Percentiles rank a stretch among this genome's conserved stretches.
These are phyloP conservation scores for Pleurotus djamor DNA, from an alignment of 768 basidiomycete genomes.

Conservation along the genomic window DNA sequence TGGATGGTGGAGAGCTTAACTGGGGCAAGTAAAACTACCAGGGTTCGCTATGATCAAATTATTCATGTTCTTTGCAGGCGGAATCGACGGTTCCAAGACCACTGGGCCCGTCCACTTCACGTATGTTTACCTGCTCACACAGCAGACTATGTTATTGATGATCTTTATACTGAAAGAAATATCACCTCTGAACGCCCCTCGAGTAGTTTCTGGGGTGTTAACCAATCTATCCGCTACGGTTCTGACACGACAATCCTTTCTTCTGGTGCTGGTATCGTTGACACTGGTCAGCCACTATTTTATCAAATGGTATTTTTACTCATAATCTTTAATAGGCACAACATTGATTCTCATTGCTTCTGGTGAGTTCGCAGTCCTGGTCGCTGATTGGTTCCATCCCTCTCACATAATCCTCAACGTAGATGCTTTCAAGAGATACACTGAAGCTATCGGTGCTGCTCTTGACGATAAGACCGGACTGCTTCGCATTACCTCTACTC, in stretches of 20 bases:
- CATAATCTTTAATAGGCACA: conserved; percentile 43
- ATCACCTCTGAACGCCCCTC: conserved; percentile 46
- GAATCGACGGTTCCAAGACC: conserved; percentile 41
- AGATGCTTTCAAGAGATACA: conserved; percentile 41
- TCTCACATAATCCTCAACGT: neutral
- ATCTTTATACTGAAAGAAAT: conserved; percentile 25
- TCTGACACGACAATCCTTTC: conserved; percentile 38
- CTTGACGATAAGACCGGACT: conserved; percentile 41
- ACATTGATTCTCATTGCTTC: conserved; percentile 49
- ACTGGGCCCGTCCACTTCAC: conserved; percentile 40
- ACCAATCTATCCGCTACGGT: conserved; percentile 53
- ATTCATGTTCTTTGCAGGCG: conserved; percentile 27
- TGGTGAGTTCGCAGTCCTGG: conserved; percentile 7
- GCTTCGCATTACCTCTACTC: conserved; percentile 45
- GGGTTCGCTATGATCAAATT: conserved; percentile 16
- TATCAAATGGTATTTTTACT: too few species aligned
- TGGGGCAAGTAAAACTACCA: conserved; percentile 38
- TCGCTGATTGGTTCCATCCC: neutral
- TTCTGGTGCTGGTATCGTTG: conserved; percentile 54
- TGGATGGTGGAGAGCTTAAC: conserved; percentile 49
- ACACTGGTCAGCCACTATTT: conserved; percentile 42
- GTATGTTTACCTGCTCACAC: conserved; percentile 20
- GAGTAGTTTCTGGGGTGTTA: conserved; percentile 56
- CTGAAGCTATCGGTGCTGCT: conserved; percentile 41
- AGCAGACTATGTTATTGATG: neutral